Base-by-base conservation (phyloP, 2,329 filamentous ascomycete genomes). In the Ophiostoma himal-ulmi region DNA sequence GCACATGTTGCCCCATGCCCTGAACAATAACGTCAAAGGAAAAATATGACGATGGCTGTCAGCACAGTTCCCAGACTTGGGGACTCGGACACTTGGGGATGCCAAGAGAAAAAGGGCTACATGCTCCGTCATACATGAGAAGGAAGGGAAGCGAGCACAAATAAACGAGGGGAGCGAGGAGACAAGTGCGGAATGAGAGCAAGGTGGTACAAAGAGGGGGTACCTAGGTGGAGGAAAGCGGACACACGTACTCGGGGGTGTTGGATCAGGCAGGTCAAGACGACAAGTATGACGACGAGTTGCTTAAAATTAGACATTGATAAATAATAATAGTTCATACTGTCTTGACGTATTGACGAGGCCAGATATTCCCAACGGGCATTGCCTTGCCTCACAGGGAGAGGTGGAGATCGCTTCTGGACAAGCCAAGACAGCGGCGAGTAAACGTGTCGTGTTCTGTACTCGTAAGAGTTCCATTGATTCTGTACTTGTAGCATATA, bases 201-300 rank as follows among this genome's bases (percentile, higher is more conserved):
- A 10, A 26, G 34, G 7, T 11, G 5, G 52, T 11, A 57, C 11
- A 57, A 57, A 57, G 52, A 57, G 52, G 57, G 57, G 57, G 26
- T 60, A 26, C 22, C 26, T 3, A 26, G 54, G 57, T 62, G 57
- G 57, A 62, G 22, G 57, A 34, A 14, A 17, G 57, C n/a, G 11
- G 57, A 17, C 57, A 62, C 57, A 34, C 26, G 13, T 26, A 36
- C 13, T 34, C 57, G 26, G 26, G 13, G n/a, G 8, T 34, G 57
- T 62, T 62, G 57, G 57, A 62, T 62, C 57, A 5, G 57, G 26
- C 26, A 62, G 57, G 57, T 62, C 57, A 62, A 62, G 57, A 62
- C 57, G 6, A 20, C 26, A 62, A 26, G n/a, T 34, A 62, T 62
- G 57, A 62, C 57, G 57, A 62, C 57, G 26, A 34, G 26, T 14